phyloP scores from a whole-genome alignment of 148 eudicot genomes.

The Agrostemma githago region DNA sequence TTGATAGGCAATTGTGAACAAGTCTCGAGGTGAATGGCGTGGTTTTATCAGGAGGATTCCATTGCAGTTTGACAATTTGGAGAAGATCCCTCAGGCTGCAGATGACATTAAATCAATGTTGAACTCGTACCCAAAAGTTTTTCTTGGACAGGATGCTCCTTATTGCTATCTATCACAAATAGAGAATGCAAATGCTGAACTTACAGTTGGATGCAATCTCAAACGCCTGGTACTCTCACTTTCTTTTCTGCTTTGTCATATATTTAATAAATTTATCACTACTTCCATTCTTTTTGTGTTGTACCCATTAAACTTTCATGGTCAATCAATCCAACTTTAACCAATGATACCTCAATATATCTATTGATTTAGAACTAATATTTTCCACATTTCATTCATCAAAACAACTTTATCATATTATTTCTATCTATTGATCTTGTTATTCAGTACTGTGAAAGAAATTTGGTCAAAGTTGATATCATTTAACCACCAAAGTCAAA shows the following conservation, averaged over 20 bases:
- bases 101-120: constrained; percentile 75
- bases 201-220: constrained; percentile 93
- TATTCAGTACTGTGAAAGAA: not conserved
- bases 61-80: constrained; percentile 51
- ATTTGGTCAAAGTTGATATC: not conserved
- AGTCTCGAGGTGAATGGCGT: constrained; percentile 89
- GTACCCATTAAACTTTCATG: not conserved
- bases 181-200: constrained; percentile 65
- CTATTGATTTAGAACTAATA: too few relatives aligned
- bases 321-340: not conserved
- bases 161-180: constrained; percentile 79
- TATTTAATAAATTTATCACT: not conserved
- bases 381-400: not conserved
- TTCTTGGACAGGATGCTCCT: constrained; percentile 78
- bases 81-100: constrained; percentile 64
- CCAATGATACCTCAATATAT: too few relatives aligned
- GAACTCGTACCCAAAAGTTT: constrained; percentile 63
- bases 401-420: not conserved
- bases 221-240: constrained; percentile 55
- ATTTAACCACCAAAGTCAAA: not conserved
- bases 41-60: constrained; percentile 65
- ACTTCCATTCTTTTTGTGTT: not conserved
- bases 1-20: constrained; percentile 79
- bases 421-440: not conserved
- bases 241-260: not conserved